Evolutionary conservation across 2,329 filamentous ascomycete genomes (phyloP), one percentile per base, ranked within the genome.

Genomic region (Xylariaceae sp.): DNA sequence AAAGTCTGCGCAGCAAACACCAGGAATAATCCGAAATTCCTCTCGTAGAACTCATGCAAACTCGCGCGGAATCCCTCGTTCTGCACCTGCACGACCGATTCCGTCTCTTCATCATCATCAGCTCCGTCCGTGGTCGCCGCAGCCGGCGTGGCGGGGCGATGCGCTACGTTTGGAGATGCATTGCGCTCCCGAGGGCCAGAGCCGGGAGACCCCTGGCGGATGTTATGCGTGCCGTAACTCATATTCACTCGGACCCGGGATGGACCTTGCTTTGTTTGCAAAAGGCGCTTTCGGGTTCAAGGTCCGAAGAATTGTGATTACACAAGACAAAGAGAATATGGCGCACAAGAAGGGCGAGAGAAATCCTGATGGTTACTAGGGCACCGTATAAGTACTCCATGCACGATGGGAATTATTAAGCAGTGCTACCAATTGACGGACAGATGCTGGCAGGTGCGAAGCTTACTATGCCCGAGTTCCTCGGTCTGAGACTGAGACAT

Each of bases 21-120:
- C 13, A 77, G 69, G 7, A 76, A 71, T 0, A 77, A 58, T 0
- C 75, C 75, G 1, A 77, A 61, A 15, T 77, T 77, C 44, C 63
- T 77, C 73, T 72, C 77, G 73, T 68, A 77, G 10, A 89, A 88
- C 2, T 44, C 58, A 17, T 56, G 63, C 2, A 68, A 44, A 50
- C 53, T 51, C 48, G 62, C 60, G 58, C 63, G 57, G 41, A 51
- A 53, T 7, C 59, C 61, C 11, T n/a, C 53, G 44, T 18, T 5
- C 13, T 35, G 49, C 37, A 15, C 55, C 13, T 35, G 49, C 37
- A 15, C 55, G 7, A 11, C 18, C 6, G 54, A 5, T 2, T 18
- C 10, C 39, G 48, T 15, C 17, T 50, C 60, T 1, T 48, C 62
- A 18, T 48, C 62, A 18, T 48, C 62, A 18, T 30, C 54, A 30